These are phyloP conservation scores for Phytophthora boehmeriae DNA, from an alignment of 352 stramenopile genomes.

Conservation along the genomic window DNA sequence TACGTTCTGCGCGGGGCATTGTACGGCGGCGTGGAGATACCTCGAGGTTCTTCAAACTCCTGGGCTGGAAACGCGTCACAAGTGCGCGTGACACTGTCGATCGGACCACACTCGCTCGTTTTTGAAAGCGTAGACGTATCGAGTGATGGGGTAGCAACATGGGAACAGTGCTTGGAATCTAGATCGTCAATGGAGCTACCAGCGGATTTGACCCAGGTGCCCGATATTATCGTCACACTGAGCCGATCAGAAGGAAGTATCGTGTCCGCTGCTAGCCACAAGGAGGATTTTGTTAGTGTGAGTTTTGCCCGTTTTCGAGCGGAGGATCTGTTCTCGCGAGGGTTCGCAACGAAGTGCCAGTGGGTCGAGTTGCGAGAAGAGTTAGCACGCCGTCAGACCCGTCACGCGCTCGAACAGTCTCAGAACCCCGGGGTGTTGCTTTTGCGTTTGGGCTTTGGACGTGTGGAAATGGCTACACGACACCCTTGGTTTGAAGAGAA, in stretches of 20 bases:
- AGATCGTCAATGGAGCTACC: constrained; percentile 54
- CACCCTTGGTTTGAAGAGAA: constrained; percentile 49
- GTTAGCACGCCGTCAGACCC: constrained; percentile 57
- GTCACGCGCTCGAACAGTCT: constrained; percentile 52
- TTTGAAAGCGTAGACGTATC: constrained; percentile 60
- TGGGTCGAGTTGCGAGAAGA: constrained; percentile 74
- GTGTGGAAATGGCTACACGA: constrained; percentile 66
- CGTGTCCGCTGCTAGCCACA: constrained; percentile 27
- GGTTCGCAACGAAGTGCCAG: constrained; percentile 49
- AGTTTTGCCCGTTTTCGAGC: constrained; percentile 55
- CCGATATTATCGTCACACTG: constrained; percentile 71
- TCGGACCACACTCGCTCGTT: constrained; percentile 49
- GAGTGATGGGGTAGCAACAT: constrained; percentile 54
- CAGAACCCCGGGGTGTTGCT: constrained; percentile 62
- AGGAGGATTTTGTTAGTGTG: constrained; percentile 64
- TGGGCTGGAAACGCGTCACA: constrained; percentile 27
- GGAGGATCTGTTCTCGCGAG: constrained; percentile 44
- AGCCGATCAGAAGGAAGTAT: constrained; percentile 45
- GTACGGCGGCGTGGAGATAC: constrained; percentile 65
- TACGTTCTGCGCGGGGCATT: constrained; percentile 69
- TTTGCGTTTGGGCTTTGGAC: constrained; percentile 65
- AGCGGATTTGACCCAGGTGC: constrained; percentile 70
- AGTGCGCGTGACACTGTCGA: constrained; percentile 53
- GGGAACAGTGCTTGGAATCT: constrained; percentile 56
- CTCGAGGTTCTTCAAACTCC: constrained; percentile 13